Evolutionary conservation across 2,329 filamentous ascomycete species (phyloP).

Genomic region (Hymenoscyphus salicellus): DNA sequence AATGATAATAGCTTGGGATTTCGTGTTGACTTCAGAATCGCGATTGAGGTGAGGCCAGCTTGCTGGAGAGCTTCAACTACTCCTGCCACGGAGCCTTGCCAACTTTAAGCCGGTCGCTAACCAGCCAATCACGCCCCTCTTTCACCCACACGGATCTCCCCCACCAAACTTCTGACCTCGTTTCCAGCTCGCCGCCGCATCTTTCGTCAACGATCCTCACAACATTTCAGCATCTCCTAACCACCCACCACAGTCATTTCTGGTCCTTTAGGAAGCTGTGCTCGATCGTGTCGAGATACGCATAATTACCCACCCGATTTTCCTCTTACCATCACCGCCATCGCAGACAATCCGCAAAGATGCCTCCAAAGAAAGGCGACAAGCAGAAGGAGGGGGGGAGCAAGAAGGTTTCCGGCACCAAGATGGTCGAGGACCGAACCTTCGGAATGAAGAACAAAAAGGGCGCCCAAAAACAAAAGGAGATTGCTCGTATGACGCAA

Average conservation of each 20-base stretch:
- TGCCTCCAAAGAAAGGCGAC: constrained; percentile 65
- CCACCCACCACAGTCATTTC: constrained; percentile 35
- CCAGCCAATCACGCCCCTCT: constrained; percentile 21
- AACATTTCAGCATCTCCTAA: constrained; percentile 18
- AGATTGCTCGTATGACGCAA: constrained; percentile 78
- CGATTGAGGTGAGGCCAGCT: constrained; percentile 11
- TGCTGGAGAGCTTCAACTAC: constrained; percentile 1
- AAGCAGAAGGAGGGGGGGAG: constrained; percentile 47
- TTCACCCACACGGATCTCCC: constrained; percentile 5
- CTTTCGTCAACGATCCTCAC: constrained; percentile 9
- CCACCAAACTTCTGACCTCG: constrained; percentile 24
- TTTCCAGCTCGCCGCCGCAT: constrained; percentile 4
- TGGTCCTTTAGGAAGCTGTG: constrained; percentile 13
- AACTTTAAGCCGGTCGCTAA: constrained; percentile 24
- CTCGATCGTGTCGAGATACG: neutral
- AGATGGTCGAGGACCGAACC: constrained; percentile 81
- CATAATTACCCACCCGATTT: neutral
- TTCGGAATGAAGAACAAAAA: constrained; percentile 99
- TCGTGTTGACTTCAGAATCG: neutral
- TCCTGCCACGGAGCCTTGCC: neutral
- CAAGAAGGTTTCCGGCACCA: constrained; percentile 54
- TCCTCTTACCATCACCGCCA: neutral
- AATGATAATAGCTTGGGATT: neutral
- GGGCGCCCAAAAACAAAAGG: constrained; percentile 82
- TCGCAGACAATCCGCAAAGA: constrained; percentile 41